Evolutionary conservation across 1,284 basidiomycete species (phyloP), one percentile per base, ranked within the genome.

Genomic region (Puccinia novopanici): DNA sequence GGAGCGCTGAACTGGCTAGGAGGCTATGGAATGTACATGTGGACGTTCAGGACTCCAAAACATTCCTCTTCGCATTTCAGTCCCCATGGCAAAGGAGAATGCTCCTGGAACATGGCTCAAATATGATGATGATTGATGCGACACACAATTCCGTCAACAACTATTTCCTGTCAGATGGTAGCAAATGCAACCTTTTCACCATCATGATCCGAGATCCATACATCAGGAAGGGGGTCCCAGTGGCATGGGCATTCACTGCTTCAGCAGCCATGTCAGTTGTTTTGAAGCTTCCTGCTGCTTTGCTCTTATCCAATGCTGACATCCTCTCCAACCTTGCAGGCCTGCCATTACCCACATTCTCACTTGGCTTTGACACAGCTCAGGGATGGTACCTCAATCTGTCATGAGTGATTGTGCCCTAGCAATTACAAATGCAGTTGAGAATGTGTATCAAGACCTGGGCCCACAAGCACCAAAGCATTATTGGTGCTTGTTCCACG

Each of bases 401-500:
- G n/a, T n/a, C n/a, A n/a, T n/a, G n/a, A n/a, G n/a, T n/a, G n/a
- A n/a, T n/a, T n/a, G n/a, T n/a, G n/a, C n/a, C n/a, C n/a, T n/a
- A n/a, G n/a, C n/a, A n/a, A n/a, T 70, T 22, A 24, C 27, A 5
- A 42, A n/a, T 8, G n/a, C 24, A 1, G 24, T 70, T 24, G 27
- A 10, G 6, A 8, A 13, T 1, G 67, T 22, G 6, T 70, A 50
- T 17, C 3, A 2, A n/a, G 24, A 70, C 13, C 3, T 42, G 8
- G 24, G 24, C 2, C 2, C 3, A 10, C 42, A 27, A 34, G 67
- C 45, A 37, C 67, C 67, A n/a, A 70, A 70, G 24, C 45, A 50
- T 45, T 70, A 70, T 15, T 70, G 67, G 67, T 70, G 67, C 45
- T 3, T 70, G 3, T 70, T 70, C 15, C 67, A 70, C n/a, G 45